A percentile compares a stretch with the other conserved stretches of the same genome.
Conservation (phyloP, 495 filamentous ascomycete species). For the Cetradonia linearis region DNA sequence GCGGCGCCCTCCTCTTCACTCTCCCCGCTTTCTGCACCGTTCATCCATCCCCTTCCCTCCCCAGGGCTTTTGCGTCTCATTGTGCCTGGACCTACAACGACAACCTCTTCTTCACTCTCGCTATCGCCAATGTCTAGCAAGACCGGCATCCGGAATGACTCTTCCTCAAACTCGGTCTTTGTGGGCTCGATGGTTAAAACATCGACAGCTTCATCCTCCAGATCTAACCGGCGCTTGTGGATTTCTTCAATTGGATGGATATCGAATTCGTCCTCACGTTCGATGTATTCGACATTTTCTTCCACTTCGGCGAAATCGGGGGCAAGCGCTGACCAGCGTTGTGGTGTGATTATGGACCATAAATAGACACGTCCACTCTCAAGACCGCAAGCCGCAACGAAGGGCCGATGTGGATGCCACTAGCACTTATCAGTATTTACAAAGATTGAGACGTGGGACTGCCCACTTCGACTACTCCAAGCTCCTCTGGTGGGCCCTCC, state of each 20-base stretch:
- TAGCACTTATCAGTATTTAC: conserved; percentile 8
- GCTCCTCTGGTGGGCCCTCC: conserved; percentile 88
- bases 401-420: conserved; percentile 87
- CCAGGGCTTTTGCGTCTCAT: conserved; percentile 67
- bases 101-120: conserved; percentile 78
- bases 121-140: conserved; percentile 65
- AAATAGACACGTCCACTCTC: conserved; percentile 83
- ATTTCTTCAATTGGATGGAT: conserved; percentile 93
- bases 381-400: conserved; percentile 80
- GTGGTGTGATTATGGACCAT: conserved; percentile 85
- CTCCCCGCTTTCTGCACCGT: conserved; percentile 35
- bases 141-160: conserved; percentile 76
- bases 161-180: conserved; percentile 48
- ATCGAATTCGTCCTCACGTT: conserved; percentile 95
- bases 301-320: conserved; percentile 97
- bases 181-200: conserved; percentile 64
- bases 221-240: conserved; percentile 76
- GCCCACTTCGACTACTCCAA: conserved; percentile 67
- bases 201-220: conserved; percentile 84
- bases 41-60: conserved; percentile 43
- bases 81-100: conserved; percentile 73
- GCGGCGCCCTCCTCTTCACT: conserved; percentile 35
- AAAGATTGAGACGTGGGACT: not conserved
- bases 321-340: conserved; percentile 92
- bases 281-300: conserved; percentile 93